Evolutionary conservation across 2,329 filamentous ascomycete species (phyloP).

Genomic region (Daldinia sp.): DNA sequence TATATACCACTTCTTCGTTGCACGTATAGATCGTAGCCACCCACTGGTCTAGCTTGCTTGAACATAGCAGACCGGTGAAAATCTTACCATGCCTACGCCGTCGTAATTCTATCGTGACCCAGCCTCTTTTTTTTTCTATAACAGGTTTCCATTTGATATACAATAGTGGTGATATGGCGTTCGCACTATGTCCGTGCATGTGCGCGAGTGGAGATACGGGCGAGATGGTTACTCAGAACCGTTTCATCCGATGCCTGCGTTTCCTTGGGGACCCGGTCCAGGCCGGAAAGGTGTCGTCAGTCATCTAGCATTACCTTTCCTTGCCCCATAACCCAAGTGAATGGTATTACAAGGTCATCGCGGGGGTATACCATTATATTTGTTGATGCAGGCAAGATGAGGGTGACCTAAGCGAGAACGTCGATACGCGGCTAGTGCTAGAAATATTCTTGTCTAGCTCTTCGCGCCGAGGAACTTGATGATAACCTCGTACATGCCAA

Average conservation of each 20-base stretch:
- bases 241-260: background rate
- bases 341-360: conserved; percentile 11
- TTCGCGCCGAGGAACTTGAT: conserved; percentile 49
- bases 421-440: background rate
- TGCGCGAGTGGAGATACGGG: background rate
- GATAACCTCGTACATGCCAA: conserved; percentile 80
- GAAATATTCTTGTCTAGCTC: conserved; percentile 36
- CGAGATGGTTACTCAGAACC: background rate
- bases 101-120: conserved; percentile 7
- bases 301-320: background rate
- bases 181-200: background rate
- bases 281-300: background rate
- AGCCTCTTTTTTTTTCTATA: conserved; percentile 10
- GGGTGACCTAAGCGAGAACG: background rate
- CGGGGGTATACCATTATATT: background rate
- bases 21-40: conserved; percentile 8
- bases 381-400: background rate
- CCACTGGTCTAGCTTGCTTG: background rate
- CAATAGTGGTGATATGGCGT: conserved; percentile 11
- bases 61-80: background rate
- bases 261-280: background rate
- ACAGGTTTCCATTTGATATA: conserved; percentile 4
- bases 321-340: background rate
- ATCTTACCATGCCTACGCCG: background rate
- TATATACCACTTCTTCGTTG: background rate